A percentile compares a stretch with the other conserved stretches of the same genome.
These are phyloP conservation scores for Pythium myriotylum DNA, from an alignment of 352 stramenopile genomes.

Conservation along the genomic window DNA sequence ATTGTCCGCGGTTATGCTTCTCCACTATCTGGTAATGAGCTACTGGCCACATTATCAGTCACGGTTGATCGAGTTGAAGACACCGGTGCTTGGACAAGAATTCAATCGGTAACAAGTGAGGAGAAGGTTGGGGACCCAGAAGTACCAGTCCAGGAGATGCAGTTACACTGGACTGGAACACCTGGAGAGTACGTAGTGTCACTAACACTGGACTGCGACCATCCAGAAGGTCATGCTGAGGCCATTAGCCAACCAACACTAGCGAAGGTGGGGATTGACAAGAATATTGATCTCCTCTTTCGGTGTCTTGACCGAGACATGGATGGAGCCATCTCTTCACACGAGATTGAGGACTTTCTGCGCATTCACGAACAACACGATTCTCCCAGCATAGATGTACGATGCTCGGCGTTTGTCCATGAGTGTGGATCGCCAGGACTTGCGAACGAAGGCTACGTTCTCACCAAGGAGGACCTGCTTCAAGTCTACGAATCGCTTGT, in stretches of 20 bases:
- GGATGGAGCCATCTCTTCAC: constrained; percentile 31
- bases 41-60: not conserved
- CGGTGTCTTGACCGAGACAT: constrained; percentile 49
- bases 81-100: constrained; percentile 5
- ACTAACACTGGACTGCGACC: too few relatives aligned
- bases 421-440: too few relatives aligned
- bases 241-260: not conserved
- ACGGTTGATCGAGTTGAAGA: constrained; percentile 10
- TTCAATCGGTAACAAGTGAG: not conserved
- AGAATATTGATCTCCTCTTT: constrained; percentile 48
- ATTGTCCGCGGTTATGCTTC: not conserved
- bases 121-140: not conserved
- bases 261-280: constrained; percentile 7
- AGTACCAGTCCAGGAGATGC: not conserved
- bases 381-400: too few relatives aligned
- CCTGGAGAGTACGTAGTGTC: constrained; percentile 20
- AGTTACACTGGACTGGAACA: constrained; percentile 6
- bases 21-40: not conserved
- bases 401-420: too few relatives aligned
- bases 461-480: constrained; percentile 42
- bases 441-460: not conserved
- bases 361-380: constrained; percentile 22
- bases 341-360: constrained; percentile 37
- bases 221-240: too few relatives aligned
- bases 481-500: constrained; percentile 37